Evolutionary conservation across 768 basidiomycete genomes (phyloP).

Genomic region (Hygrophoropsis aurantiaca): DNA sequence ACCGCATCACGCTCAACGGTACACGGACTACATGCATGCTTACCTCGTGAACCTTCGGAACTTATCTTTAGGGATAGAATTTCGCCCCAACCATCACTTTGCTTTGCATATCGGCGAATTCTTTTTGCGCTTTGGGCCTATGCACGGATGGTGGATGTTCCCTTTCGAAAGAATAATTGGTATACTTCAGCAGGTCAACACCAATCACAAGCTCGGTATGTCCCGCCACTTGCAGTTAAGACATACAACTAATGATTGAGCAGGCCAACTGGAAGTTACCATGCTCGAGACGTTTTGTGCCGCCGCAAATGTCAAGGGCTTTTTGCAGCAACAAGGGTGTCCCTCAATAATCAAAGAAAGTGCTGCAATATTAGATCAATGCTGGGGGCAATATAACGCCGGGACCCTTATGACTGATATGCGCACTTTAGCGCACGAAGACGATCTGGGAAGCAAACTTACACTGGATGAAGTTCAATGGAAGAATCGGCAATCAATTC

Average conservation of each 20-base stretch:
- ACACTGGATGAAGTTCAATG: not conserved
- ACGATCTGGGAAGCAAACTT: not conserved
- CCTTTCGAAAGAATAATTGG: slow-evolving; percentile 31
- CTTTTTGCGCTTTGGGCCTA: slow-evolving; percentile 28
- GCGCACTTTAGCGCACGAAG: not conserved
- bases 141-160: slow-evolving; percentile 35
- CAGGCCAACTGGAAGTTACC: slow-evolving; percentile 7
- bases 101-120: slow-evolving; percentile 29
- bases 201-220: slow-evolving; percentile 17
- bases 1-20: slow-evolving; percentile 7
- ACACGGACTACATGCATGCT: slow-evolving; percentile 17
- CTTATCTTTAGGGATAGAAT: slow-evolving; percentile 15
- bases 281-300: slow-evolving; percentile 7
- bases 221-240: not conserved
- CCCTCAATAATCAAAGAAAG: not conserved
- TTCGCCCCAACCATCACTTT: slow-evolving; percentile 31
- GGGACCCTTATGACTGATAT: not conserved
- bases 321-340: slow-evolving; percentile 1
- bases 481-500: not conserved
- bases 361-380: not conserved
- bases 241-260: not conserved
- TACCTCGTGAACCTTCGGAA: slow-evolving; percentile 22
- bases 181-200: slow-evolving; percentile 18
- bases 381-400: not conserved
- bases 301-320: not conserved